These are phyloP conservation scores for Syncephalastrum monosporum DNA, from an alignment of 371 early-diverging fungal species.

Conservation along the genomic window DNA sequence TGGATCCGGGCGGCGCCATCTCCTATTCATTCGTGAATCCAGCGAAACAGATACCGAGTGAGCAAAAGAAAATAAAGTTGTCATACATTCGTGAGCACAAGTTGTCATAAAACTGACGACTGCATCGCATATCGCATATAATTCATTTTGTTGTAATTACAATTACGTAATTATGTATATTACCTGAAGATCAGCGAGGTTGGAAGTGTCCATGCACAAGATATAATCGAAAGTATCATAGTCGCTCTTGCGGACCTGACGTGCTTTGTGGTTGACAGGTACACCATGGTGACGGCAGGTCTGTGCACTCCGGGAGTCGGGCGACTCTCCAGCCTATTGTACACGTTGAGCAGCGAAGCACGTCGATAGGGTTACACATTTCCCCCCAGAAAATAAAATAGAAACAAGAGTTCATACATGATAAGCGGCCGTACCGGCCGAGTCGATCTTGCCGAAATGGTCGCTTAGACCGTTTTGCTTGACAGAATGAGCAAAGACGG, in stretches of 20 bases:
- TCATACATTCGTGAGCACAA: too few relatives aligned
- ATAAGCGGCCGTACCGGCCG: slow-evolving; percentile 85
- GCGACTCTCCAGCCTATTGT: slow-evolving; percentile 61
- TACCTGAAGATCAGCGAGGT: slow-evolving; percentile 71
- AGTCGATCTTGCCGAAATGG: slow-evolving; percentile 74
- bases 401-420: slow-evolving; percentile 52
- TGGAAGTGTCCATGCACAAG: slow-evolving; percentile 85
- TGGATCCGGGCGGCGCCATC: slow-evolving; percentile 23
- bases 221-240: slow-evolving; percentile 82
- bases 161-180: background rate
- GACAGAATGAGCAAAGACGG: slow-evolving; percentile 81
- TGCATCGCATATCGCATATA: too few relatives aligned
- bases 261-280: slow-evolving; percentile 75
- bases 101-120: background rate
- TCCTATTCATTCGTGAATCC: slow-evolving; percentile 17
- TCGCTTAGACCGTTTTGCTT: slow-evolving; percentile 53
- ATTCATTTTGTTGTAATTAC: background rate
- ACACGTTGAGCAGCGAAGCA: background rate
- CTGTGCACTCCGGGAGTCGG: slow-evolving; percentile 70
- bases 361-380: background rate
- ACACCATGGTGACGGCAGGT: slow-evolving; percentile 80
- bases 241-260: slow-evolving; percentile 62
- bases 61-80: background rate
- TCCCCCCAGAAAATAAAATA: background rate
- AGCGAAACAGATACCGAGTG: too few relatives aligned